phyloP scores from a whole-genome alignment of 2,329 filamentous ascomycete species.

The Teratosphaeria zuluensis region DNA sequence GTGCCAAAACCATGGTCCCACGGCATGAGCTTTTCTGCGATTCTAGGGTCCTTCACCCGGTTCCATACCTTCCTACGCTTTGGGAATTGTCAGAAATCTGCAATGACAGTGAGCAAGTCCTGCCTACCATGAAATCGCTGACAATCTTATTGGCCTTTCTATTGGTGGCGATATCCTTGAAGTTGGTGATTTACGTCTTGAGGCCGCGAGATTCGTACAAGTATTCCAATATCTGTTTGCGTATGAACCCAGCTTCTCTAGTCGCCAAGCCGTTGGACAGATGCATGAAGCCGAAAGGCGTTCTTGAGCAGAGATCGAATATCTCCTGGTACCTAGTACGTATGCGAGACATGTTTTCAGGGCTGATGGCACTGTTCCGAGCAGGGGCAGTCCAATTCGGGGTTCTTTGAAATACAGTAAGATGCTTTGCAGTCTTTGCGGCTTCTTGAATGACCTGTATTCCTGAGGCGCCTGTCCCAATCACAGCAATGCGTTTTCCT shows the following conservation, averaged over 20 bases:
- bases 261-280: constrained; percentile 32
- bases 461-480: constrained; percentile 35
- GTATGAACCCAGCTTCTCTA: constrained; percentile 31
- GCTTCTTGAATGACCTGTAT: constrained; percentile 25
- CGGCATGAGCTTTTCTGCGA: too few relatives aligned
- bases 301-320: constrained; percentile 29
- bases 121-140: constrained; percentile 15
- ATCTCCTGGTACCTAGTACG: constrained; percentile 19
- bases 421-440: constrained; percentile 22
- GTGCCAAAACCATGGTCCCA: too few relatives aligned
- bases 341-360: constrained; percentile 15
- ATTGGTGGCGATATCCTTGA: constrained; percentile 29
- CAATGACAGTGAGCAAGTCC: constrained; percentile 6
- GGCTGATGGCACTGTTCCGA: constrained; percentile 8
- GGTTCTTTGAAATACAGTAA: constrained; percentile 56
- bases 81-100: too few relatives aligned
- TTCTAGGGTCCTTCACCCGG: too few relatives aligned
- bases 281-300: constrained; percentile 23
- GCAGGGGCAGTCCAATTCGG: constrained; percentile 42
- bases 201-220: constrained; percentile 4
- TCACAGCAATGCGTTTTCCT: constrained; percentile 30
- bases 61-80: too few relatives aligned
- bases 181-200: constrained; percentile 33
- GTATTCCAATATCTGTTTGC: constrained; percentile 13
- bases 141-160: constrained; percentile 30